phyloP scores from a whole-genome alignment of 306 rosid genomes.

The Lathyrus tuberosus region DNA sequence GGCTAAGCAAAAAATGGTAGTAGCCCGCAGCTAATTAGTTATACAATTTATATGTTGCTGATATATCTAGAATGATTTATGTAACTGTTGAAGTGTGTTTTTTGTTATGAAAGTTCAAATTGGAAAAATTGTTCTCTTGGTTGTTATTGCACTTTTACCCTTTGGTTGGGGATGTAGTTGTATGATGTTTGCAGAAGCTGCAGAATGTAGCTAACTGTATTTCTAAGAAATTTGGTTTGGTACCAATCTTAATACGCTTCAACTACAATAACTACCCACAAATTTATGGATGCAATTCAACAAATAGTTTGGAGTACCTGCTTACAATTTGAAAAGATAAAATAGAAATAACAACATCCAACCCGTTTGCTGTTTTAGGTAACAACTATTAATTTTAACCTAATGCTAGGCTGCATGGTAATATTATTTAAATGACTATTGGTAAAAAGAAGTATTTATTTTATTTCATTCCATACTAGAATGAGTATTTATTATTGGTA shows the following conservation, averaged over 20 bases:
- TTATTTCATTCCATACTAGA: background rate
- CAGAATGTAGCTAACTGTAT: no score
- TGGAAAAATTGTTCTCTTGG: background rate
- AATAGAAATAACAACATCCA: no score
- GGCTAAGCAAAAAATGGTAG: conserved; percentile 56
- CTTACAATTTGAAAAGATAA: background rate
- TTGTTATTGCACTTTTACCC: background rate
- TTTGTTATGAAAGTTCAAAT: conserved; percentile 24
- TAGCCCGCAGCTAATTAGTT: conserved; percentile 70
- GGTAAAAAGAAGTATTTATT: background rate
- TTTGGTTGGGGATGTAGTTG: background rate
- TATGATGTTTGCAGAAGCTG: conserved; percentile 2
- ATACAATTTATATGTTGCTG: background rate
- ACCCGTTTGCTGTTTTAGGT: background rate
- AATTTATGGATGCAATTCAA: background rate
- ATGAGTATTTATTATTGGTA: no score
- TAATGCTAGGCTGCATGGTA: background rate
- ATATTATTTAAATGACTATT: background rate
- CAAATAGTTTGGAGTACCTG: conserved; percentile 1
- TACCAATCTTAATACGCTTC: no score
- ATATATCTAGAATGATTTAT: background rate
- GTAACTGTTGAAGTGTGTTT: conserved; percentile 30
- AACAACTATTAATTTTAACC: background rate
- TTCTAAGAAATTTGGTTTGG: no score
- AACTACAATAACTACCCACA: background rate